A percentile compares a stretch with the other conserved stretches of the same genome.
phyloP scores from a whole-genome alignment of 441 rosid genomes.

The Aquilaria agallochum region DNA sequence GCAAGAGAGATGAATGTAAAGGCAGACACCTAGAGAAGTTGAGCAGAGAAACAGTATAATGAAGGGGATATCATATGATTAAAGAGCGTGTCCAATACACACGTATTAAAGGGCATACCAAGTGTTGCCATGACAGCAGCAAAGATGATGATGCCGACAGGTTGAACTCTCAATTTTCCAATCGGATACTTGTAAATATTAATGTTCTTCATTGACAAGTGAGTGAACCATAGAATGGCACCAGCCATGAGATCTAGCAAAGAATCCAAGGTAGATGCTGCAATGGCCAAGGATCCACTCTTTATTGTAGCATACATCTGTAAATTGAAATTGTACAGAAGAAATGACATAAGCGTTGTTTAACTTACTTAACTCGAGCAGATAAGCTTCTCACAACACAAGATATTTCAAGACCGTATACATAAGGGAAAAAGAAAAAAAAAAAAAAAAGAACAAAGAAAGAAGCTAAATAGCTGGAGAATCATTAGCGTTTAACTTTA shows the following conservation, averaged over 20 bases:
- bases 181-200: slow-evolving; percentile 85
- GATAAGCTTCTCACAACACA: not conserved
- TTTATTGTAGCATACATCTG: slow-evolving; percentile 79
- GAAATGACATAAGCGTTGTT: not conserved
- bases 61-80: no score
- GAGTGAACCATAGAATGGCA: slow-evolving; percentile 89
- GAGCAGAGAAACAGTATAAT: no score
- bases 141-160: slow-evolving; percentile 81
- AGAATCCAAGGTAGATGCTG: slow-evolving; percentile 92
- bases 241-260: slow-evolving; percentile 93
- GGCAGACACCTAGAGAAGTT: no score
- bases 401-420: not conserved
- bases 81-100: no score
- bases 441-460: not conserved
- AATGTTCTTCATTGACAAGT: slow-evolving; percentile 69
- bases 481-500: not conserved
- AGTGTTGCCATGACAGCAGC: slow-evolving; percentile 95
- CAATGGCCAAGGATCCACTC: slow-evolving; percentile 90
- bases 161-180: slow-evolving; percentile 90
- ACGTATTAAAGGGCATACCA: slow-evolving; percentile 34
- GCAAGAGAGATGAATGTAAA: no score
- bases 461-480: not conserved
- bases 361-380: no score
- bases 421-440: not conserved
- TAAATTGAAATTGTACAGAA: not conserved